Conservation (phyloP, 495 filamentous ascomycete genomes). For the Hypoxylon trugodes region DNA sequence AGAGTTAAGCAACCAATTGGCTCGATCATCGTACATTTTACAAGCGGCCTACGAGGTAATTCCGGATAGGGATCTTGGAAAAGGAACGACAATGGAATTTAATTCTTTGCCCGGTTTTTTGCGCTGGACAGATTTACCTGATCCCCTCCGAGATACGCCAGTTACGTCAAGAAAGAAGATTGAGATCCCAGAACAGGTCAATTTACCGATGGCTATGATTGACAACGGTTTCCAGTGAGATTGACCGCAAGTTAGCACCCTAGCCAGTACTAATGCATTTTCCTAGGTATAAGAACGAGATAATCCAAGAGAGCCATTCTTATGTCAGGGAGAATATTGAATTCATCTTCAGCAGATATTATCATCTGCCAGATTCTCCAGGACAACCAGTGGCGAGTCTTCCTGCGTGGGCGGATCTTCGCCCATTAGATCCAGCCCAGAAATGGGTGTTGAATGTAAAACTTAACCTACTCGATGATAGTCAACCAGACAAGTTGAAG, state of each 20-base stretch:
- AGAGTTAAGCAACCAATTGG: conserved; percentile 52
- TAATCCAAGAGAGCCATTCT: conserved; percentile 54
- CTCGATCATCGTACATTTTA: conserved; percentile 51
- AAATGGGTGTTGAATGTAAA: conserved; percentile 55
- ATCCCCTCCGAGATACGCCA: conserved; percentile 45
- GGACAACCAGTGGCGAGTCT: conserved; percentile 25
- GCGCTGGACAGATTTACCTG: conserved; percentile 55
- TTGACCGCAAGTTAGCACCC: no score
- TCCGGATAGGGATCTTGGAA: conserved; percentile 45
- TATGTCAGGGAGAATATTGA: conserved; percentile 54
- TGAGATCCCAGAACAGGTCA: conserved; percentile 44
- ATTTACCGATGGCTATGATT: conserved; percentile 36
- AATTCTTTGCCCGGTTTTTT: conserved; percentile 41
- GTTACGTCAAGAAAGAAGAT: conserved; percentile 54
- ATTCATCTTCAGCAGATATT: conserved; percentile 50
- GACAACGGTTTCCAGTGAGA: conserved; percentile 43
- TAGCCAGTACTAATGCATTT: not conserved
- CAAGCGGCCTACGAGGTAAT: conserved; percentile 51
- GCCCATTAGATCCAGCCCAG: conserved; percentile 41
- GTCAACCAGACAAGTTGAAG: conserved; percentile 51
- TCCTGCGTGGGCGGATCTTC: conserved; percentile 32
- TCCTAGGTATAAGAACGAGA: conserved; percentile 47
- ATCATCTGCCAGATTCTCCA: conserved; percentile 32
- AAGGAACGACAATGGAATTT: conserved; percentile 36
- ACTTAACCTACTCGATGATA: conserved; percentile 49